Evolutionary conservation across 495 filamentous ascomycete species (phyloP).

Genomic region (Neurospora sp.): DNA sequence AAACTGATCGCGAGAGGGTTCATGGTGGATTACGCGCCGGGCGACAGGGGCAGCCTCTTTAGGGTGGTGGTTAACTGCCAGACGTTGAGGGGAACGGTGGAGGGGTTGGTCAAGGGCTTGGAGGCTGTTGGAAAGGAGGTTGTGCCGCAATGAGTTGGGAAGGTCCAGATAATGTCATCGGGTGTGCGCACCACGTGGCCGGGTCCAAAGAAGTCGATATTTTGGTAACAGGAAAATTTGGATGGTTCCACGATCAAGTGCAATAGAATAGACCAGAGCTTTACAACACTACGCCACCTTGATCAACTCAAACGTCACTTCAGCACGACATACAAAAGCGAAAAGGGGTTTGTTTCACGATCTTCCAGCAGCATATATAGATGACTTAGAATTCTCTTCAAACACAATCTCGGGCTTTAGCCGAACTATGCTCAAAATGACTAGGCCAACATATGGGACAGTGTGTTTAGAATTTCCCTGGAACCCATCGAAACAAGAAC

Average conservation of each 20-base stretch:
- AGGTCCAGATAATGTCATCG: too few relatives aligned
- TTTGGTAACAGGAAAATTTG: not conserved
- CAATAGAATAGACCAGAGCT: too few relatives aligned
- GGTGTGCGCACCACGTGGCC: too few relatives aligned
- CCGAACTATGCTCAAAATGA: not conserved
- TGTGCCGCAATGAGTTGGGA: not conserved
- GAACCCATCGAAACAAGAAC: not conserved
- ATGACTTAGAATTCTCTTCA: too few relatives aligned
- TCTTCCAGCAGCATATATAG: too few relatives aligned
- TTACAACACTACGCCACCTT: too few relatives aligned
- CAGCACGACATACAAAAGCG: too few relatives aligned
- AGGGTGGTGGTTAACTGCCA: conserved; percentile 76
- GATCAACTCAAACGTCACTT: too few relatives aligned
- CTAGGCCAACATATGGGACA: not conserved
- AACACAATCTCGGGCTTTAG: too few relatives aligned
- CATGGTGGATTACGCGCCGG: conserved; percentile 91
- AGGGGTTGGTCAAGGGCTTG: conserved; percentile 65
- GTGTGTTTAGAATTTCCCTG: not conserved
- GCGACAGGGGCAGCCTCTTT: conserved; percentile 71
- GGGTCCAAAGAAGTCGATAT: not conserved
- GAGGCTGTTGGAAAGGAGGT: conserved; percentile 51
- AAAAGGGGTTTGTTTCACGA: too few relatives aligned
- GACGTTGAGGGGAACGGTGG: conserved; percentile 63
- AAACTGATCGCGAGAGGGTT: conserved; percentile 64
- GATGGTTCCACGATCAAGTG: not conserved